A percentile compares a stretch with the other conserved stretches of the same genome.
Evolutionary conservation across 2,329 filamentous ascomycete genomes (phyloP).

Genomic region (Leptographium lundbergii): DNA sequence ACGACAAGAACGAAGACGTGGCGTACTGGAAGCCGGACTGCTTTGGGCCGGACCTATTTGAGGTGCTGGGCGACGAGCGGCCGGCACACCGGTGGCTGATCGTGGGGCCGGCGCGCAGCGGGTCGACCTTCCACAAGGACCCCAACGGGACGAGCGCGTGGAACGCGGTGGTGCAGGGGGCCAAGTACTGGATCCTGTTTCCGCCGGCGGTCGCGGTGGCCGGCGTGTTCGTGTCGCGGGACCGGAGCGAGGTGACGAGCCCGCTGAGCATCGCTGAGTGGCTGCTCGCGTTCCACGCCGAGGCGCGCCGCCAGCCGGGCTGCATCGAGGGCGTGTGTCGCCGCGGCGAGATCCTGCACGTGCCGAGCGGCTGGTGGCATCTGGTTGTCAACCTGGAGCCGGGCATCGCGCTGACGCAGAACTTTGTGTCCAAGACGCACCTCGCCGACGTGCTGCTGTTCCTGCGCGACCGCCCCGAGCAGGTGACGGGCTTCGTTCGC

Average conservation of each 20-base stretch:
- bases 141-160: slow-evolving; percentile 67
- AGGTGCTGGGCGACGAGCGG: slow-evolving; percentile 61
- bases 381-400: slow-evolving; percentile 80
- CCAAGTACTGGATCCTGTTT: slow-evolving; percentile 99
- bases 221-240: slow-evolving; percentile 78
- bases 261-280: slow-evolving; percentile 96
- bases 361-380: slow-evolving; percentile 95
- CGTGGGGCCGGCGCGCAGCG: slow-evolving; percentile 72
- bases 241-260: slow-evolving; percentile 86
- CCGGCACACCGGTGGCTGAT: slow-evolving; percentile 91
- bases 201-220: slow-evolving; percentile 67
- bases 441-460: slow-evolving; percentile 68
- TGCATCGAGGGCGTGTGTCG: slow-evolving; percentile 78
- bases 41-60: slow-evolving; percentile 80
- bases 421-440: slow-evolving; percentile 74
- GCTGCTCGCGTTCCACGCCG: slow-evolving; percentile 77
- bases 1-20: slow-evolving; percentile 14
- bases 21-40: slow-evolving; percentile 71
- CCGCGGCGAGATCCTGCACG: slow-evolving; percentile 78
- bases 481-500: slow-evolving; percentile 65
- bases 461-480: slow-evolving; percentile 66
- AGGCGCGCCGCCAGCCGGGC: slow-evolving; percentile 61
- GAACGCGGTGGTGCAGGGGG: slow-evolving; percentile 84
- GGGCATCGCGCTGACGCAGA: slow-evolving; percentile 85
- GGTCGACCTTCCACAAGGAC: slow-evolving; percentile 89